Base-by-base conservation (phyloP, 176 grass and related monocot species). In the Lolium multiflorum region DNA sequence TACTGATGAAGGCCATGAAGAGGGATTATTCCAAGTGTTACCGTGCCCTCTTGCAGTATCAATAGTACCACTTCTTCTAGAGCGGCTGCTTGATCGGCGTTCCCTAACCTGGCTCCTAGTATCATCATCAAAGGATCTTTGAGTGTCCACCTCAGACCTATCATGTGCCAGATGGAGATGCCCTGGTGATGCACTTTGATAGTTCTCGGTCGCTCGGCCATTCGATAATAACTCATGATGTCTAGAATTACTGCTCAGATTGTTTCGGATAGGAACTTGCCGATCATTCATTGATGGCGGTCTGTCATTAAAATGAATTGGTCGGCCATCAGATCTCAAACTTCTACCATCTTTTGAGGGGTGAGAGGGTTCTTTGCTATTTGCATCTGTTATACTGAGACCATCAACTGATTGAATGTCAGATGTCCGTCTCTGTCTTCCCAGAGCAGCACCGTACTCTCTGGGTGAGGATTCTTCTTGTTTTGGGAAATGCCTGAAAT, bases 91-190 rank as follows among this genome's bases (percentile, higher is more conserved):
- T 60, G 82, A 82, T 75, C 71, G 82, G 6, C 28, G 62, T 22
- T 88, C 82, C 50, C 77, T 77, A 90, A 57, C 76, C 59, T 82
- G 82, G 66, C 50, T 56, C 48, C 51, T 85, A 73, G 38, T 80
- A 77, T 82, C 90, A 41, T 91, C 82, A 85, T 85, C 81, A 82
- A 85, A 85, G 47, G 89, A 67, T 50, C 85, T 78, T 82, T 67
- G 75, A 67, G 48, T 76, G 24, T 76, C 81, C 37, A 81, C n/a
- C 50, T 79, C 90, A 81, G 50, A n/a, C 20, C 86, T 88, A 44
- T 77, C 43, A 77, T 51, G 26, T 26, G 62, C 70, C 58, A 9
- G 71, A 81, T 65, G 77, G 20, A 60, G 71, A 56, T 71, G 76
- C n/a, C 52, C 86, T 16, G 41, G 81, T 43, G 68, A 91, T 66